Conservation (phyloP, 305 asterid genomes). For the Fraxinus paxiana region DNA sequence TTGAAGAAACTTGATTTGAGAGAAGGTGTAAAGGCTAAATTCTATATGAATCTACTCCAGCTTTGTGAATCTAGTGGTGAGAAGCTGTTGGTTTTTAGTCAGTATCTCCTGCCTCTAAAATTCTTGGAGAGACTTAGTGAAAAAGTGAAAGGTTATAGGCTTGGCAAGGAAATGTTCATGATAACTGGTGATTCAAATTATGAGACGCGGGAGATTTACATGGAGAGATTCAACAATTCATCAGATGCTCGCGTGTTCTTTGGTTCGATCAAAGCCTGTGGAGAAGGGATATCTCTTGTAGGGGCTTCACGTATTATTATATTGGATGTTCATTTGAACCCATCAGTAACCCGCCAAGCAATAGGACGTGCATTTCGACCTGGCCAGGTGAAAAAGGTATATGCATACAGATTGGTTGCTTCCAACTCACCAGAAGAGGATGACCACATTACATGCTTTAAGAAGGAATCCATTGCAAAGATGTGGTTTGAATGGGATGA, state of each 20-base stretch:
- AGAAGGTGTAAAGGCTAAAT: conserved; percentile 83
- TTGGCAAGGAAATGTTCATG: too few species aligned
- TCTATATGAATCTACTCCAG: conserved; percentile 74
- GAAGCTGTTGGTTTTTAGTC: conserved; percentile 87
- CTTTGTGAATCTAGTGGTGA: conserved; percentile 84
- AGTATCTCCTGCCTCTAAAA: conserved; percentile 76
- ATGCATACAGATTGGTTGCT: conserved; percentile 67
- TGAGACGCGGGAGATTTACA: too few species aligned
- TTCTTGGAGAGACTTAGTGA: conserved; percentile 71
- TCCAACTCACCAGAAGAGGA: conserved; percentile 72
- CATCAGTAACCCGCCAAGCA: conserved; percentile 94
- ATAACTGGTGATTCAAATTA: too few species aligned
- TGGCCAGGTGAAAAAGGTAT: conserved; percentile 82
- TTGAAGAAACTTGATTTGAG: conserved; percentile 52
- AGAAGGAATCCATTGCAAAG: conserved; percentile 82
- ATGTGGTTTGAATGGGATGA: conserved; percentile 98
- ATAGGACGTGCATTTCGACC: conserved; percentile 96
- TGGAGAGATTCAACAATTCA: too few species aligned
- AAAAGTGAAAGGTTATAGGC: conserved; percentile 54
- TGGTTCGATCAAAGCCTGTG: too few species aligned
- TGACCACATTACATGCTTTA: conserved; percentile 79
- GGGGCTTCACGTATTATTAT: conserved; percentile 88
- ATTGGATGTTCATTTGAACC: conserved; percentile 79
- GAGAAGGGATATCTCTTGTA: conserved; percentile 63
- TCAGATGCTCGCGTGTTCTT: too few species aligned